phyloP scores from a whole-genome alignment of 331 rosid genomes.

The Phaseolus coccineus region DNA sequence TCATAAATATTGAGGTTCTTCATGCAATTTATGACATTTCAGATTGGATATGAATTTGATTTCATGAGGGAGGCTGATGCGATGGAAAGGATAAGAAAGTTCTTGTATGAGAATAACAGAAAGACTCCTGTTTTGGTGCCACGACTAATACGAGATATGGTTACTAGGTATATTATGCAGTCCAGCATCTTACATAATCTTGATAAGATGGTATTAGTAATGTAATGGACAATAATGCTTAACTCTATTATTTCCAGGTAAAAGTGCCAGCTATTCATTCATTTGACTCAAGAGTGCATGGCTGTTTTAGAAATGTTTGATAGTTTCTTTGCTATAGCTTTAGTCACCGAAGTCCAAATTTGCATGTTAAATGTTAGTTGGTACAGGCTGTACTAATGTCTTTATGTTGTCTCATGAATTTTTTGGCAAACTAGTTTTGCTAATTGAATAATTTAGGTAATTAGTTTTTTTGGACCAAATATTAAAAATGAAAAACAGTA shows the following conservation, averaged over 20 bases:
- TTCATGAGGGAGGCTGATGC: conserved; percentile 88
- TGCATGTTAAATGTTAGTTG: conserved; percentile 28
- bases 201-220: conserved; percentile 20
- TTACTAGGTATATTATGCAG: conserved; percentile 69
- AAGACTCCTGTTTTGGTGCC: conserved; percentile 86
- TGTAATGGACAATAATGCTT: conserved; percentile 31
- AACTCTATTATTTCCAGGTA: conserved; percentile 18
- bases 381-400: conserved; percentile 29
- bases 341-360: conserved; percentile 40
- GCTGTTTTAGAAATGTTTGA: conserved; percentile 12
- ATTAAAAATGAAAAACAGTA: conserved; percentile 21
- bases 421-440: conserved; percentile 9
- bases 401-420: background rate
- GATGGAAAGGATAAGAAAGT: conserved; percentile 73
- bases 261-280: conserved; percentile 13
- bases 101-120: conserved; percentile 72
- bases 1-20: conserved; percentile 38
- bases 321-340: background rate
- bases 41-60: conserved; percentile 98
- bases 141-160: conserved; percentile 63
- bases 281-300: background rate
- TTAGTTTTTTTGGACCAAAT: conserved; percentile 1
- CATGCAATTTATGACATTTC: conserved; percentile 49
- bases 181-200: conserved; percentile 37
- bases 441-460: conserved; percentile 13